phyloP scores from a whole-genome alignment of 2,329 filamentous ascomycete genomes.

The Cadophora gregata region DNA sequence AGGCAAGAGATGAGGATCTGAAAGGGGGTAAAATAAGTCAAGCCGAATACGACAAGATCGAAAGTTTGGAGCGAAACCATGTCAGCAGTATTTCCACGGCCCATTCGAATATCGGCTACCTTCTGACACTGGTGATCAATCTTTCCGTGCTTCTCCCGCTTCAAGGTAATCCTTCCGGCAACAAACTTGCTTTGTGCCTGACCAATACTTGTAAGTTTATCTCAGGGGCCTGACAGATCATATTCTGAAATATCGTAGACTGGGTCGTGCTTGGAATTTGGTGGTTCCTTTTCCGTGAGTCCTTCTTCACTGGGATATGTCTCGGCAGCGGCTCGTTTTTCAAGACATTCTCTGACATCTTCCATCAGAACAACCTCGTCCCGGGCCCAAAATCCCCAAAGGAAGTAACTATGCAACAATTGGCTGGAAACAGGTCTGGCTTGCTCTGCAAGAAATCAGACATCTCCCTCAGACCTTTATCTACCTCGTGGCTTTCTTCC shows the following conservation, averaged over 20 bases:
- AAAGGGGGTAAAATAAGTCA: slow-evolving; percentile 47
- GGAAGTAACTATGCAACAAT: slow-evolving; percentile 49
- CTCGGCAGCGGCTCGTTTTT: not conserved
- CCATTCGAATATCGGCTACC: slow-evolving; percentile 51
- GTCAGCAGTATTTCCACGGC: slow-evolving; percentile 51
- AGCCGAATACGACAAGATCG: slow-evolving; percentile 48
- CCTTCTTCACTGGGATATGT: not conserved
- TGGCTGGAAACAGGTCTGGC: slow-evolving; percentile 50
- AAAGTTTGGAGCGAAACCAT: slow-evolving; percentile 50
- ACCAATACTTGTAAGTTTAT: slow-evolving; percentile 48
- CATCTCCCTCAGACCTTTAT: slow-evolving; percentile 49
- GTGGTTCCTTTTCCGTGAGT: slow-evolving; percentile 48
- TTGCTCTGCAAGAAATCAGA: slow-evolving; percentile 47
- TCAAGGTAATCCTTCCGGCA: slow-evolving; percentile 46
- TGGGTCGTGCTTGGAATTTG: slow-evolving; percentile 50
- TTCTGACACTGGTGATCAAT: slow-evolving; percentile 48
- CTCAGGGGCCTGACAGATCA: not conserved
- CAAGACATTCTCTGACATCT: not conserved
- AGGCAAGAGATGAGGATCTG: slow-evolving; percentile 49
- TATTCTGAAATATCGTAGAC: slow-evolving; percentile 37
- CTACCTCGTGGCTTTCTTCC: slow-evolving; percentile 50
- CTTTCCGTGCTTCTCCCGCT: slow-evolving; percentile 49
- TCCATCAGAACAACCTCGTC: slow-evolving; percentile 45
- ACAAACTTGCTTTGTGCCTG: slow-evolving; percentile 49
- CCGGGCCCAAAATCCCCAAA: slow-evolving; percentile 48